A percentile compares a stretch with the other conserved stretches of the same genome.
These are phyloP conservation scores for Sporodiniella umbellata DNA, from an alignment of 371 early-diverging fungal species.

Conservation along the genomic window DNA sequence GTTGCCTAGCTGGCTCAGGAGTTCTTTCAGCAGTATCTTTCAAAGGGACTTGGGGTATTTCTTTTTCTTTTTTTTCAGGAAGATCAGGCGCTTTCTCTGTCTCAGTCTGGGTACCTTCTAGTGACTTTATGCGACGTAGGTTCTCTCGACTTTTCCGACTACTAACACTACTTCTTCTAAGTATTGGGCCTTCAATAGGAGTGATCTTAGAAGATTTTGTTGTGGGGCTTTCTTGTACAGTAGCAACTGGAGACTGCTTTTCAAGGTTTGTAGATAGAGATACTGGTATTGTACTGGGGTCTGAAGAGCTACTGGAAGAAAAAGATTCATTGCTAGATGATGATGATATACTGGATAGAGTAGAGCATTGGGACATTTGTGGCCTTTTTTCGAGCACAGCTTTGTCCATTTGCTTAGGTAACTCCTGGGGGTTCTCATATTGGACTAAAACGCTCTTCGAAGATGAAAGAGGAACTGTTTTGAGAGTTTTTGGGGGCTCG, in stretches of 20 bases:
- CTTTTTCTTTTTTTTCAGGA: conserved; percentile 10
- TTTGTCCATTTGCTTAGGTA: conserved; percentile 20
- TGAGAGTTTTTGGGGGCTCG: conserved; percentile 13
- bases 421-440: conserved; percentile 33
- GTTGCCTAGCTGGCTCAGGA: conserved; percentile 19
- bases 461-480: conserved; percentile 16
- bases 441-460: conserved; percentile 7
- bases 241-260: not conserved
- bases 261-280: not conserved
- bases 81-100: not conserved
- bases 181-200: not conserved
- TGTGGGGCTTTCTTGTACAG: not conserved
- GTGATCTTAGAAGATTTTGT: conserved; percentile 1
- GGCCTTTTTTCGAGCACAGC: not conserved
- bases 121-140: conserved; percentile 12
- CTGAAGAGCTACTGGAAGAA: not conserved
- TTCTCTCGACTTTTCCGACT: conserved; percentile 37
- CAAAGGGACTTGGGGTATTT: conserved; percentile 7
- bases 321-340: not conserved
- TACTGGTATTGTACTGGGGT: not conserved
- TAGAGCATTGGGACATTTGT: not conserved
- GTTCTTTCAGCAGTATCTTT: conserved; percentile 20
- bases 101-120: not conserved
- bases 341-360: not conserved
- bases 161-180: conserved; percentile 35